Base-by-base conservation (phyloP, 176 grass and related monocot genomes). In the Canna indica region DNA sequence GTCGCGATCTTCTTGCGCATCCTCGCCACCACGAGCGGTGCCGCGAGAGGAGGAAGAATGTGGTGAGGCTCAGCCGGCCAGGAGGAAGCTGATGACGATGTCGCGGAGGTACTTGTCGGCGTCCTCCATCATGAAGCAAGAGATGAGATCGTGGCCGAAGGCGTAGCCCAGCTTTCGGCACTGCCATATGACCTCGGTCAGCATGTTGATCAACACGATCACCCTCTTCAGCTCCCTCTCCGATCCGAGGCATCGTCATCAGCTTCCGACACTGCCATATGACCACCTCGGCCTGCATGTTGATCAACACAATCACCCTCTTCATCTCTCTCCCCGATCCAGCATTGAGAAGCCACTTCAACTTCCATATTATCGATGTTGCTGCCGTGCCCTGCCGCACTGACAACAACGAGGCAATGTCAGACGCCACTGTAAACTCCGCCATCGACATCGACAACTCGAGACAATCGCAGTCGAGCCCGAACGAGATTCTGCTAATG, bases 21-120 rank as follows among this genome's bases (percentile, higher is more conserved):
- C 11, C 28, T 12, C 33, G 71, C 33, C 0, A 54, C 54, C 11
- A 42, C 71, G 5, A 3, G 35, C 15, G 71, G 36, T 73, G 53
- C n/a, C 35, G n/a, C 31, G 71, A 26, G 24, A 73, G 54, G 53
- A 73, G 36, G 2, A 73, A 73, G 53, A 73, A 73, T 33, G 22
- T 31, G 54, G 71, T 73, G 54, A 73, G 71, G 14, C 54, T 22
- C 71, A 54, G 32, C 71, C 71, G 54, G 71, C 71, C 12, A 73
- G 53, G 34, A 73, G 54, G 54, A 73, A 73, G 54, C 71, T 73
- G 52, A 73, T 60, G 71, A 73, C 71, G 34, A 73, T 73, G 71
- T 73, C 71, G 34, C 71, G 71, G 14, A 73, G 71, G 71, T 73
- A 73, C 13, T 54, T 20, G 14, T 73, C 71, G 16, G 59, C 54